Base-by-base conservation (phyloP, 2,329 filamentous ascomycete genomes). In the Aspergillus latus region DNA sequence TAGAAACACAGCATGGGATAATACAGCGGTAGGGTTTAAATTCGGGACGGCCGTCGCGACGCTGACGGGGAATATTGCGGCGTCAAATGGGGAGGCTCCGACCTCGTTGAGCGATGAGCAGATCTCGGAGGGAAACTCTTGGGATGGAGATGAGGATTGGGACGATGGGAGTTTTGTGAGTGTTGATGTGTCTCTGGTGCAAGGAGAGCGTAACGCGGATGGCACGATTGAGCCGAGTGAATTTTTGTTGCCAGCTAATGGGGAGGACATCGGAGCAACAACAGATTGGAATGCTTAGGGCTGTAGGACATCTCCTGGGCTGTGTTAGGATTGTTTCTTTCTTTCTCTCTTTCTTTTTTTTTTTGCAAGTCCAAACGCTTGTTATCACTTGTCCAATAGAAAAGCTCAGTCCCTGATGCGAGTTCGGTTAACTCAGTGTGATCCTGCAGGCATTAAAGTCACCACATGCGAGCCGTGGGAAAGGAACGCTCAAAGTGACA, bases 1-100 rank as follows among this genome's bases (percentile, higher is more conserved):
- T 28, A 49, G 59, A 11, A 62, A 62, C 49, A 62, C 60, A 3
- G 60, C 60, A 13, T 62, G 59, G 60, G 52, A 62, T 13, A 62
- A 62, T 45, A 52, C 53, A 9, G 45, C 37, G 3, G 46, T 61
- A 1, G 60, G 60, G 1, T 62, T 62, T 29, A 57, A 47, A 15
- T 61, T 61, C 28, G 43, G 39, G 3, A 59, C 60, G 1, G 60
- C 60, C 0, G 56, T 58, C 5, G 54, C 60, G 11, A 62, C 59
- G 3, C 29, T 61, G 26, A 56, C 37, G 2, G 49, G 40, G 6
- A 62, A 62, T 13, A 44, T 62, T 29, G 59, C 59, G 1, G 60
- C 60, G 2, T 49, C 26, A 26, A 62, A 62, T 45, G 59, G 60
- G 1, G 60, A 62, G 34, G n/a, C 28, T 2, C 34, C 59, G 3